Evolutionary conservation across 306 rosid species (phyloP).

Genomic region (Dicorynia guianensis): DNA sequence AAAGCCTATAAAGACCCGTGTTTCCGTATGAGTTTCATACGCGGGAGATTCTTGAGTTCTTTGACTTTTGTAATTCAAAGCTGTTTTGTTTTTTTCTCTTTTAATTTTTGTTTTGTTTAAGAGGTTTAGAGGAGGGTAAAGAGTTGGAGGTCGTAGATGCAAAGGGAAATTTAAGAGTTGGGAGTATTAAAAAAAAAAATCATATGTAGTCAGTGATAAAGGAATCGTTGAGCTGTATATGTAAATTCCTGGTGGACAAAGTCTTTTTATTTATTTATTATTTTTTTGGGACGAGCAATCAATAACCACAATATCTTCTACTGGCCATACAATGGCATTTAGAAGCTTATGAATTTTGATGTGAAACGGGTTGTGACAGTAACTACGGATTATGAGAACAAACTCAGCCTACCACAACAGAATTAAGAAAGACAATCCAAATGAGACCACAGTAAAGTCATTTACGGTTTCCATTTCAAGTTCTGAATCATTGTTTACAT

Average conservation of each 20-base stretch:
- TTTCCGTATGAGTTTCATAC: constrained; percentile 55
- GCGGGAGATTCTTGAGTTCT: neutral
- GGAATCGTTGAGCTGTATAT: constrained; percentile 56
- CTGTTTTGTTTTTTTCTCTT: constrained; percentile 20
- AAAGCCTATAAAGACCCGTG: constrained; percentile 93
- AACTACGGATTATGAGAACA: no score
- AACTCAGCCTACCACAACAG: no score
- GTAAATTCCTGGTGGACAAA: constrained; percentile 53
- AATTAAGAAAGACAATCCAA: no score
- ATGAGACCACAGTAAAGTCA: no score
- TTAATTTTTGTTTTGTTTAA: constrained; percentile 42
- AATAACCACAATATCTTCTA: constrained; percentile 38
- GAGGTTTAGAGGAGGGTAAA: constrained; percentile 39
- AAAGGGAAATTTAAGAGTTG: constrained; percentile 38
- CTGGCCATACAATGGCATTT: no score
- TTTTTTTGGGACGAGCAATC: constrained; percentile 56
- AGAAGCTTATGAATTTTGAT: no score
- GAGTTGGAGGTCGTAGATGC: constrained; percentile 63
- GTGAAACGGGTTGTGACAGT: no score
- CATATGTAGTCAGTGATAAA: constrained; percentile 69
- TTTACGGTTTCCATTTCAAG: no score
- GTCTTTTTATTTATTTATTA: no score
- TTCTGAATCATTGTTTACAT: no score
- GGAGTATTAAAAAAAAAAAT: constrained; percentile 40
- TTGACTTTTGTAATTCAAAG: constrained; percentile 42